Evolutionary conservation across 2,329 filamentous ascomycete species (phyloP).

Genomic region (Penicillium sclerotigenum): DNA sequence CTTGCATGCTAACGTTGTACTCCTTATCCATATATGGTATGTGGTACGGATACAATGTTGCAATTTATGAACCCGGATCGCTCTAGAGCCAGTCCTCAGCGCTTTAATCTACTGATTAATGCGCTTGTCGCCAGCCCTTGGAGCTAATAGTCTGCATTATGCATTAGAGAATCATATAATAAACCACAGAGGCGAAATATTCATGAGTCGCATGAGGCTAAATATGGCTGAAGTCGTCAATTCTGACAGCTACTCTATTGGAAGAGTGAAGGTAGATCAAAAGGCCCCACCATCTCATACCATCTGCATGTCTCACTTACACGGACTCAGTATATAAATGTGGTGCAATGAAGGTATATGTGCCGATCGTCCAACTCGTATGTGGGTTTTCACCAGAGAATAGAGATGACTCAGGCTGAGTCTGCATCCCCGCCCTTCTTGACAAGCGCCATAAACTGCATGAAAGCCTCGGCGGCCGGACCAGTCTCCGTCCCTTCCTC

Average conservation of each 20-base stretch:
- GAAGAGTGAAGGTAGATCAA: neutral
- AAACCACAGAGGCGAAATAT: neutral
- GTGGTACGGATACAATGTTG: neutral
- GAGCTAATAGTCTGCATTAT: neutral
- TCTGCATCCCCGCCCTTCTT: slow-evolving; percentile 16
- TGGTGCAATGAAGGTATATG: neutral
- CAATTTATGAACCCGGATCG: neutral
- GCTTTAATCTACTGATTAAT: neutral
- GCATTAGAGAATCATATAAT: neutral
- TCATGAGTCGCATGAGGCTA: neutral
- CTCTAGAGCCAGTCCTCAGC: neutral
- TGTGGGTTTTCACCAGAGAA: neutral
- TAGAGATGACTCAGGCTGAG: neutral
- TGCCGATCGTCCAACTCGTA: neutral
- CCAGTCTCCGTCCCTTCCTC: slow-evolving; percentile 36
- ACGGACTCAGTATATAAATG: neutral
- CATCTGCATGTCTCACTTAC: slow-evolving; percentile 7
- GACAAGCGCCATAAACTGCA: slow-evolving; percentile 37
- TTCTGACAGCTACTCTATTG: slow-evolving; percentile 5
- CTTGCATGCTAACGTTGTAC: neutral
- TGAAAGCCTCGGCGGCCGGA: slow-evolving; percentile 35
- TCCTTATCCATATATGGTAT: neutral
- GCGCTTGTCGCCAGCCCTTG: too few relatives aligned
- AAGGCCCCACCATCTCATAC: neutral
- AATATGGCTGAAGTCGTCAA: neutral